Base-by-base conservation (phyloP, 2,329 filamentous ascomycete species). In the Zymoseptoria brevis region DNA sequence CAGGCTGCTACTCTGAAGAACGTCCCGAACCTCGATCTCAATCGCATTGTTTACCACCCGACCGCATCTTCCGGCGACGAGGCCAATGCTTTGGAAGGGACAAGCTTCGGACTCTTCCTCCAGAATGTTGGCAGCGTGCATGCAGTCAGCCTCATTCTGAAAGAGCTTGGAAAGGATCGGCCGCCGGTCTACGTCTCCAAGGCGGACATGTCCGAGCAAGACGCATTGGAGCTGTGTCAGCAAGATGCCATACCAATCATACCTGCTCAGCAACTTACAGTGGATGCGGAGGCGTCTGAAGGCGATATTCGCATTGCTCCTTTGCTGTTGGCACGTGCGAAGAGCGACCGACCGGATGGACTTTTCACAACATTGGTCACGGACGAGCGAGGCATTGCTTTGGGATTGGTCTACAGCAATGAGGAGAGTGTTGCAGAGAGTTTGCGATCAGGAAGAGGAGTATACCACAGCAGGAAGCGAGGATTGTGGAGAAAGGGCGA, bases 401-500 rank as follows among this genome's bases (percentile, higher is more conserved):
- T 99, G 13, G 94, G 94, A 0, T 77, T 99, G 64, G 94, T 96
- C 19, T 99, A 96, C 80, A 96, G 92, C 75, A 96, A 89, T 71
- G 85, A 88, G 63, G 89, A 95, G 74, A 97, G 93, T 72, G 85
- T 99, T 35, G 80, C 85, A 8, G 93, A 96, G 76, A 93, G 93
- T 45, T 73, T 99, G 61, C 84, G 84, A 69, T 96, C 90, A 7
- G 86, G 87, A 19, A 81, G 82, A 11, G 92, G 94, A 30, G 93
- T 97, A 45, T 99, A 99, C 74, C 91, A 96, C 76, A 97, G 93
- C 77, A 83, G 94, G 56, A 97, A 96, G 79, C 84, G 94, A 51
- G 94, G 94, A 0, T 76, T 99, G 26, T 99, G 94, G 94, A 88
- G 96, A 75, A 99, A 99, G 78, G 94, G 94, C 5, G 89, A 92